Base-by-base conservation (phyloP, 2,329 filamentous ascomycete genomes). In the Cytospora leucostoma region DNA sequence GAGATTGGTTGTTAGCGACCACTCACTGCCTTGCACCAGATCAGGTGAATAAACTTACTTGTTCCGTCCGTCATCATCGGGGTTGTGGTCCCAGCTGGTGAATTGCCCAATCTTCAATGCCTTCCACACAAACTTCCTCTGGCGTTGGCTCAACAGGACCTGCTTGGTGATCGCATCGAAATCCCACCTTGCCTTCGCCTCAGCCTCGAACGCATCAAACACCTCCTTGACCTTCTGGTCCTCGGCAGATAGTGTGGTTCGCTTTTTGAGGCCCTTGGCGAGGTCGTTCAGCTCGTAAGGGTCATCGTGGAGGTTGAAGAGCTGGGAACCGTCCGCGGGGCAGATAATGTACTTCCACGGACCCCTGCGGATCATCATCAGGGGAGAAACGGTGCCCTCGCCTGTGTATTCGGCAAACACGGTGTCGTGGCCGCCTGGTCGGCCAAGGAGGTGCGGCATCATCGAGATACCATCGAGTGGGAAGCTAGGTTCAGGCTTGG, bases 361-460 rank as follows among this genome's bases (percentile, higher is more conserved):
- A 10, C 92, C 92, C 61, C 92, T 88, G 63, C 91, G 88, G 72
- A 97, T 97, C 93, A 97, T 97, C 82, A 96, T 92, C 62, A 96
- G 85, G 1, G 93, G 93, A 5, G 90, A 88, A 62, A 96, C 82
- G 1, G 93, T 97, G 55, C 93, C 93, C 77, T 97, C 93, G 56
- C 92, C 93, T 72, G 94, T 96, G 79, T 97, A 97, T 78, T 97
- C 93, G 65, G 92, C 93, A 70, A 94, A 90, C n/a, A 95, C 93
- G 12, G 91, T 95, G 74, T 97, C 93, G 65, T 89, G 88, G 49
- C 86, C 87, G 49, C 86, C 87, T n/a, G 84, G 76, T 27, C 77
- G 77, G 57, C 85, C 86, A 70, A 88, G 79, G 38, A 96, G 82
- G 71, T 94, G 89, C n/a, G 91, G 91, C 65, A 93, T 77, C 69